These are phyloP conservation scores for Trichoderma parareesei DNA, from an alignment of 495 filamentous ascomycete species.

Conservation along the genomic window DNA sequence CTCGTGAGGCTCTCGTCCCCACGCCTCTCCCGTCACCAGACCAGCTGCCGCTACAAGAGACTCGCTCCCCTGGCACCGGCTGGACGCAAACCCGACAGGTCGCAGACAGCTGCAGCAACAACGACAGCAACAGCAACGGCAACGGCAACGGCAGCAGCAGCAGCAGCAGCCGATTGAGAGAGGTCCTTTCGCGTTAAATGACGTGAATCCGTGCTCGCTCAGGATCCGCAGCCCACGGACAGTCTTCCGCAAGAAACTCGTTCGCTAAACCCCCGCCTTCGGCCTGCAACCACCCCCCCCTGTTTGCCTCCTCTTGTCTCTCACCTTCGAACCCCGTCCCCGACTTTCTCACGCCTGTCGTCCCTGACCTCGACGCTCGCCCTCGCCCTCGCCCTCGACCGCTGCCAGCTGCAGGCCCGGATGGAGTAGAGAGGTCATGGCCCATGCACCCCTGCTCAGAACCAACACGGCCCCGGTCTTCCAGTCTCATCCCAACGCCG, in stretches of 20 bases:
- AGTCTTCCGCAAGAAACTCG: conserved; percentile 8
- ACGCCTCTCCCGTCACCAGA: too few relatives aligned
- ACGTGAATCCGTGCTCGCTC: conserved; percentile 8
- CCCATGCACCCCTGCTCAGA: conserved; percentile 41
- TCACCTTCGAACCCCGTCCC: neutral
- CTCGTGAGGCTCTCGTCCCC: neutral
- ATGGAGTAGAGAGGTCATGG: conserved; percentile 40
- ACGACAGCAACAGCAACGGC: too few relatives aligned
- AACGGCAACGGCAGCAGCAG: too few relatives aligned
- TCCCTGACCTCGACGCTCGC: neutral
- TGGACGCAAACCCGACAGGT: neutral
- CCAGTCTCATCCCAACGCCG: conserved; percentile 28
- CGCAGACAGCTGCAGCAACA: neutral
- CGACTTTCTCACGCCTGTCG: neutral
- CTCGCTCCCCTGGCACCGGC: neutral
- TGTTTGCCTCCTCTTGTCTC: neutral
- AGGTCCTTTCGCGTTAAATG: conserved; percentile 6
- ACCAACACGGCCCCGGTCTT: conserved; percentile 44
- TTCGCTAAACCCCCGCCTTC: conserved; percentile 8
- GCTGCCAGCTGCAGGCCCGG: neutral
- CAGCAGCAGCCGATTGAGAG: neutral
- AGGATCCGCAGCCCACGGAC: conserved; percentile 8
- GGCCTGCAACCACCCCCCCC: neutral
- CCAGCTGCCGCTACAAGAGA: too few relatives aligned
- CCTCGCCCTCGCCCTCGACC: neutral